Percentiles rank a stretch among this genome's conserved stretches.
Evolutionary conservation across 441 rosid species (phyloP).

Genomic region (Populus trichocarpa): DNA sequence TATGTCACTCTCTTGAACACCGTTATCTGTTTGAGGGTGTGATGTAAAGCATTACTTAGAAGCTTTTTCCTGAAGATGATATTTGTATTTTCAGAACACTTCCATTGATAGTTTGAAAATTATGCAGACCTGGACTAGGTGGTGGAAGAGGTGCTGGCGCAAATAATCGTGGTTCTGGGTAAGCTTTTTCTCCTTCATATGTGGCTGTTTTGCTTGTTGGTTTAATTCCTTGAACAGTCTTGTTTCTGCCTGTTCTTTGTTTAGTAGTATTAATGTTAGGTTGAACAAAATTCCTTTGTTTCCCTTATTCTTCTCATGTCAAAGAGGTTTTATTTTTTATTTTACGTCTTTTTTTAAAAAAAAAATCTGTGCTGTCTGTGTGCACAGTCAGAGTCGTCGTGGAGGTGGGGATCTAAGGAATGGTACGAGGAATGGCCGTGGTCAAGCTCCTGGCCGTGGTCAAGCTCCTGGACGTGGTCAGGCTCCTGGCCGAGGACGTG

Average conservation of each 20-base stretch:
- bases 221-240: background rate
- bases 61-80: background rate
- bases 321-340: too few relatives aligned
- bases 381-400: conserved; percentile 40
- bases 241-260: background rate
- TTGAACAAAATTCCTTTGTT: background rate
- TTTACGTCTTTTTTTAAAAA: background rate
- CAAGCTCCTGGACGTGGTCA: conserved; percentile 23
- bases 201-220: background rate
- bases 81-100: background rate
- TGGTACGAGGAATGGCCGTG: conserved; percentile 9
- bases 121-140: conserved; percentile 63
- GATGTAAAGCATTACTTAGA: background rate
- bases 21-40: too few relatives aligned
- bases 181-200: conserved; percentile 19
- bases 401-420: conserved; percentile 27
- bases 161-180: conserved; percentile 57
- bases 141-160: conserved; percentile 40
- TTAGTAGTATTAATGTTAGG: background rate
- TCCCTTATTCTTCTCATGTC: background rate
- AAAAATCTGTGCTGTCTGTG: background rate
- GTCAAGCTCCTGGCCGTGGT: conserved; percentile 10
- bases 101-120: conserved; percentile 11
- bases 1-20: background rate
- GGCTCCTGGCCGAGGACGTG: conserved; percentile 33